Base-by-base conservation (phyloP, 352 stramenopile genomes). In the Phytophthora ohioensis region DNA sequence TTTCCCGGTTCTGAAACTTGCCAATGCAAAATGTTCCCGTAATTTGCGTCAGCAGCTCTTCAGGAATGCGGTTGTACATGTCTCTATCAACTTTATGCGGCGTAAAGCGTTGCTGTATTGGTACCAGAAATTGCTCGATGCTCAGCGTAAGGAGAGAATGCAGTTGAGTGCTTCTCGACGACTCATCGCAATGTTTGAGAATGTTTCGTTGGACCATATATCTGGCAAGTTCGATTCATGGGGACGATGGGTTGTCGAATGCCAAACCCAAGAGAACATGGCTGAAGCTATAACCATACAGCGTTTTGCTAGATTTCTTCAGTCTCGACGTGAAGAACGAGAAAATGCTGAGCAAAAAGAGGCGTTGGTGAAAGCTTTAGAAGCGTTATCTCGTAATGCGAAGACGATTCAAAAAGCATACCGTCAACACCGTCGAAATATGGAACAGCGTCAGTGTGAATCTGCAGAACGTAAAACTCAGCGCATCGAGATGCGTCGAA, bases 1-100 rank as follows among this genome's bases (percentile, higher is more conserved):
- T 47, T 79, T 91, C 9, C 84, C 84, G 0, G 74, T 92, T 39
- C 56, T 85, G 12, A 79, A 78, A 38, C 80, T 90, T 15, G 80
- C 79, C 4, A 76, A 74, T 17, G 15, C 75, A 21, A 81, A 84
- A 46, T 87, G 79, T 48, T 92, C 84, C 2, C 64, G 76, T 5
- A 38, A 36, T 45, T 57, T 92, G 27, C 82, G 84, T 0, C 67
- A 67, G 4, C 57, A 81, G 27, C 54, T 91, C 2, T 81, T 90
- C 30, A 59, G 52, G 0, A 69, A 64, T n/a, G 84, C 80, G 10
- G 6, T 89, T 46, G 5, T 56, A 0, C 69, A 78, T 34, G 66
- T 82, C 36, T 30, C 76, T 11, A 69, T 64, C 13, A 69, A 73
- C 27, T 67, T 61, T 11, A 47, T 63, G 12, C 31, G 77, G 13